Conservation (phyloP, 129 eudicot genomes). For the Flaveria robusta region DNA sequence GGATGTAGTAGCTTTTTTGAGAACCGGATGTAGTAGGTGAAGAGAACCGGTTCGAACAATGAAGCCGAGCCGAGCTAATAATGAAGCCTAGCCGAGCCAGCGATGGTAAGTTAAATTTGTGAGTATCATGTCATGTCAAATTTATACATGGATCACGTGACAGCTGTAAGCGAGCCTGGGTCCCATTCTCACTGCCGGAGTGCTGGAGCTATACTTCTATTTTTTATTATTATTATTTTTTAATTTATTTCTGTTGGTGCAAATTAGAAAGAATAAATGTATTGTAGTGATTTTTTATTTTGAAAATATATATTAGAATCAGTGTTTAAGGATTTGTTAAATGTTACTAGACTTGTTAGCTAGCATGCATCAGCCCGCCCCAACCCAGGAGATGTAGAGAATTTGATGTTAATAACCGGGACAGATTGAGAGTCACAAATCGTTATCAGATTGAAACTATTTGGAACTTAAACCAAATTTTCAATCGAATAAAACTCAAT, state of each 20-base stretch:
- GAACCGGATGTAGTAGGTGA: slow-evolving; percentile 34
- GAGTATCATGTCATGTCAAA: slow-evolving; percentile 1
- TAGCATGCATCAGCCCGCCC: too few relatives aligned
- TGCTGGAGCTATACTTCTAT: too few relatives aligned
- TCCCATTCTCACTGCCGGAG: neutral
- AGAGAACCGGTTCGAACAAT: slow-evolving; percentile 62
- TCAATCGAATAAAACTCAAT: too few relatives aligned
- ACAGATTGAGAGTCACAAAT: too few relatives aligned
- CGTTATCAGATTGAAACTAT: too few relatives aligned
- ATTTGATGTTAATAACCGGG: too few relatives aligned
- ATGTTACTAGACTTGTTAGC: too few relatives aligned
- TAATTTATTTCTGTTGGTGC: neutral
- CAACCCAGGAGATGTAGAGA: too few relatives aligned
- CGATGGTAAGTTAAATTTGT: slow-evolving; percentile 35
- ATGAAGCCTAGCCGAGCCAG: neutral
- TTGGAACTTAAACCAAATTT: too few relatives aligned
- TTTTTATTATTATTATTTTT: neutral
- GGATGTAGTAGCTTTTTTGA: slow-evolving; percentile 30
- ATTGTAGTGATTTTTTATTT: neutral
- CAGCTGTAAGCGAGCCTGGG: neutral
- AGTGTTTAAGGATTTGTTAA: too few relatives aligned
- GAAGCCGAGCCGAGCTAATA: too few relatives aligned
- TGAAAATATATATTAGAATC: neutral
- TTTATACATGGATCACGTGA: slow-evolving; percentile 15
- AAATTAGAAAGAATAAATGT: neutral